Base-by-base conservation (phyloP, 352 stramenopile species). In the Phytophthora sp. region DNA sequence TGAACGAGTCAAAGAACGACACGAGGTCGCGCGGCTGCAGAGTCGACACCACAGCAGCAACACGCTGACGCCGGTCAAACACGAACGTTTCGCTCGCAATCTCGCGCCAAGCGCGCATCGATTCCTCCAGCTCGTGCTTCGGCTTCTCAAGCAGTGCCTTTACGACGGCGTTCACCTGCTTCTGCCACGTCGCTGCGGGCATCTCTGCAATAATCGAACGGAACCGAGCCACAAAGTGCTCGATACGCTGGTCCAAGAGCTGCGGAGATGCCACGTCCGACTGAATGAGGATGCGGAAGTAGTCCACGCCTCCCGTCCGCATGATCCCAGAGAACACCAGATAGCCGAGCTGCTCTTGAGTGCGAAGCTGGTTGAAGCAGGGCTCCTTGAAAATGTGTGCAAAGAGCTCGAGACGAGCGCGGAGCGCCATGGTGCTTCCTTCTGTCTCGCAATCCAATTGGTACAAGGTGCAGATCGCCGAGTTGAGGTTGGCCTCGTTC, bases 301-400 rank as follows among this genome's bases (percentile, higher is more conserved):
- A 88, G 31, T 84, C 69, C 24, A 92, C 66, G 32, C 80, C 79
- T 37, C 87, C 68, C 0, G 70, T 68, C 17, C 69, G 58, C 50
- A 79, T 66, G 8, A 77, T 61, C 10, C 73, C 79, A 1, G 71
- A 89, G 44, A 90, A 94, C 9, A 97, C 89, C 18, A 96, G 81
- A 48, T 97, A 98, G 4, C 92, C 92, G 2, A 98, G 79, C 63
- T 97, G 91, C 66, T 98, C 90, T 62, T 95, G 81, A 8, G 92
- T 97, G n/a, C 92, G 87, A n/a, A 98, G 76, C 50, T 97, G 84
- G 68, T 97, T 91, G 71, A 97, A 98, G 56, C 82, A 94, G 10
- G 89, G 90, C 60, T 97, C 91, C 62, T 95, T 92, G 13, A 92
- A 75, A 11, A 97, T 72, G 50, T 97, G 89, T n/a, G 84, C 81